Conservation (phyloP, 352 stramenopile species). For the Globisporangium rhizosaccharum region DNA sequence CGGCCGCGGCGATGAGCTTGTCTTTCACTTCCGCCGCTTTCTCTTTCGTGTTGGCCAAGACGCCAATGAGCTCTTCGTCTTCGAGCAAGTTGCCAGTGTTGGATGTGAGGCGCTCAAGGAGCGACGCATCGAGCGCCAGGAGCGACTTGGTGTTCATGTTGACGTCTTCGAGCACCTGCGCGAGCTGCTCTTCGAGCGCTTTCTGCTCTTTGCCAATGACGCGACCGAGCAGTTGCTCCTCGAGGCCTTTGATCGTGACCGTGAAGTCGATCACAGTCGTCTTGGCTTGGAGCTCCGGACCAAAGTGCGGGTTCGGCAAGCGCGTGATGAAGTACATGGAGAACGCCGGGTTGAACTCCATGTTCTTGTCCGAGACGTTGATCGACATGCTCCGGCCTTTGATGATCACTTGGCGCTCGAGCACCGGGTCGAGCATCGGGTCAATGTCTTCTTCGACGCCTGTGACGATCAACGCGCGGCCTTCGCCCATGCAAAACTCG, state of each 20-base stretch:
- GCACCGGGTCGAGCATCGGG: constrained; percentile 96
- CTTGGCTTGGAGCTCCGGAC: constrained; percentile 97
- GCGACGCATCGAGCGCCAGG: constrained; percentile 92
- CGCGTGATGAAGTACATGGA: constrained; percentile 98
- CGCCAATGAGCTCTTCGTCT: constrained; percentile 97
- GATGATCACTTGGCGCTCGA: constrained; percentile 96
- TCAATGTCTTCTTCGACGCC: constrained; percentile 98
- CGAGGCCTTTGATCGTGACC: constrained; percentile 94
- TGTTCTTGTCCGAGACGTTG: constrained; percentile 98
- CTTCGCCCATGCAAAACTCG: constrained; percentile 97
- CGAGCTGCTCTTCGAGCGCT: constrained; percentile 97
- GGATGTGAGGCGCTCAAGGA: constrained; percentile 94
- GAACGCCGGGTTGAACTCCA: constrained; percentile 97
- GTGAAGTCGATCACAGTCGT: constrained; percentile 99
- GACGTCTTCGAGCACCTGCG: constrained; percentile 97
- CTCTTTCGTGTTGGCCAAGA: constrained; percentile 97
- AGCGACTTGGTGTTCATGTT: constrained; percentile 98
- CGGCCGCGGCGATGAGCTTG: constrained; percentile 95
- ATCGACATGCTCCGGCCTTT: constrained; percentile 97
- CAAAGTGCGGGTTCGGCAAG: constrained; percentile 97
- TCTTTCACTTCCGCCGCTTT: constrained; percentile 98
- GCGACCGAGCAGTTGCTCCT: constrained; percentile 96
- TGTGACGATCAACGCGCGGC: constrained; percentile 91
- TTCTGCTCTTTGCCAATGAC: constrained; percentile 98
- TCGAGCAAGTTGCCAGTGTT: constrained; percentile 98